Conservation (phyloP, 2,329 filamentous ascomycete genomes). For the Pyrenochaeta sp. region DNA sequence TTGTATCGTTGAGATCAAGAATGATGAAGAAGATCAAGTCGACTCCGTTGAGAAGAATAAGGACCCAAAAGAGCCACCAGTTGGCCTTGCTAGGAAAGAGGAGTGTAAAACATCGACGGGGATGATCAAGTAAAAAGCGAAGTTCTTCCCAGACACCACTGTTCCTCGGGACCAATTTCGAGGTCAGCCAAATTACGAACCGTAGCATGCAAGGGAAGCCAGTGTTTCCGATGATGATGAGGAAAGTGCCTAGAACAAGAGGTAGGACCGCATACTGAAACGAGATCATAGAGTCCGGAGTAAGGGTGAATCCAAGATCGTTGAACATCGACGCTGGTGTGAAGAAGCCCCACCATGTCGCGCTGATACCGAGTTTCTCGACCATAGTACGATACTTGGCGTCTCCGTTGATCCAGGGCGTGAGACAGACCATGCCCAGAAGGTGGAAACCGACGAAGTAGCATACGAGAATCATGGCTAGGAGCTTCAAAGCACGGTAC, state of each 20-base stretch:
- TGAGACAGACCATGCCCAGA: conserved; percentile 74
- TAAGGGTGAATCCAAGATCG: conserved; percentile 92
- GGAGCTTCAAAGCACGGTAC: conserved; percentile 87
- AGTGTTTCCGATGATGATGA: conserved; percentile 94
- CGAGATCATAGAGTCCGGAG: conserved; percentile 90
- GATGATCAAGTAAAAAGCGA: conserved; percentile 89
- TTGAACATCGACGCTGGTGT: conserved; percentile 89
- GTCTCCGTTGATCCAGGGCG: conserved; percentile 80
- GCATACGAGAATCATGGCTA: conserved; percentile 75
- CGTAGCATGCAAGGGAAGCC: conserved; percentile 95
- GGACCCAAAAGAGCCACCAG: conserved; percentile 93
- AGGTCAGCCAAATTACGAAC: conserved; percentile 85
- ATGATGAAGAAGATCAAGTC: conserved; percentile 93
- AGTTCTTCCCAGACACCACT: conserved; percentile 88
- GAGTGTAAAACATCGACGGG: conserved; percentile 93
- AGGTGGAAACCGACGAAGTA: conserved; percentile 89
- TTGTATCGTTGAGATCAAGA: conserved; percentile 79
- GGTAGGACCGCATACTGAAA: conserved; percentile 81
- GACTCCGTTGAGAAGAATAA: conserved; percentile 80
- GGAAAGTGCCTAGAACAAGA: conserved; percentile 78
- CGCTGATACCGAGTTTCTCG: conserved; percentile 65
- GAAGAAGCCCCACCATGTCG: conserved; percentile 92
- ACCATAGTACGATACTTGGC: conserved; percentile 68
- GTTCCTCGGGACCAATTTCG: conserved; percentile 68
- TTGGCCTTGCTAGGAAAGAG: conserved; percentile 89